Evolutionary conservation across 495 filamentous ascomycete species (phyloP).

Genomic region (Choiromyces venosus): DNA sequence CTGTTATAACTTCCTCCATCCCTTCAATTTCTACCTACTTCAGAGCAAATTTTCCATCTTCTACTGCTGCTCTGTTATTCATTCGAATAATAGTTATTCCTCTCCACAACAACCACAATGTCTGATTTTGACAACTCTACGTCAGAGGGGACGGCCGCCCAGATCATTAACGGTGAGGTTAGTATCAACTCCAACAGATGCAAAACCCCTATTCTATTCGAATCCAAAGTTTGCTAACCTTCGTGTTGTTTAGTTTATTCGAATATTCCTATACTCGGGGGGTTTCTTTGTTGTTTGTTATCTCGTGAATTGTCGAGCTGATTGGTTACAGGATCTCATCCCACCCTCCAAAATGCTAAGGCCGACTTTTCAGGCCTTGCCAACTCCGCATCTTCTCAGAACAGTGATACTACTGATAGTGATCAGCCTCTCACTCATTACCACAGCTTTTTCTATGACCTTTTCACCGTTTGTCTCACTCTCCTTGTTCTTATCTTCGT

Average conservation of each 20-base stretch:
- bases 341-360: constrained; percentile 33
- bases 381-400: constrained; percentile 14
- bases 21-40: constrained; percentile 4
- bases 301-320: neutral
- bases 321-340: constrained; percentile 29
- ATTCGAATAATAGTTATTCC: neutral
- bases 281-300: neutral
- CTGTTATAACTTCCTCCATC: neutral
- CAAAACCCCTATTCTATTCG: neutral
- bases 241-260: neutral
- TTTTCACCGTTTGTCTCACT: constrained; percentile 61
- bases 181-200: neutral
- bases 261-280: neutral
- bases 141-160: constrained; percentile 21
- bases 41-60: constrained; percentile 3
- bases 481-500: constrained; percentile 33
- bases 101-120: constrained; percentile 5
- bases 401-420: constrained; percentile 57
- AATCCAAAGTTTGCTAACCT: neutral
- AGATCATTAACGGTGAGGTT: constrained; percentile 39
- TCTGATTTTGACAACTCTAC: constrained; percentile 19
- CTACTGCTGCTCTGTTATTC: constrained; percentile 11
- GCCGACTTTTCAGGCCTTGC: constrained; percentile 35
- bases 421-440: constrained; percentile 91
- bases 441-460: constrained; percentile 88